These are phyloP conservation scores for Rhizopogon vulgaris DNA, from an alignment of 768 basidiomycete genomes.

Conservation along the genomic window DNA sequence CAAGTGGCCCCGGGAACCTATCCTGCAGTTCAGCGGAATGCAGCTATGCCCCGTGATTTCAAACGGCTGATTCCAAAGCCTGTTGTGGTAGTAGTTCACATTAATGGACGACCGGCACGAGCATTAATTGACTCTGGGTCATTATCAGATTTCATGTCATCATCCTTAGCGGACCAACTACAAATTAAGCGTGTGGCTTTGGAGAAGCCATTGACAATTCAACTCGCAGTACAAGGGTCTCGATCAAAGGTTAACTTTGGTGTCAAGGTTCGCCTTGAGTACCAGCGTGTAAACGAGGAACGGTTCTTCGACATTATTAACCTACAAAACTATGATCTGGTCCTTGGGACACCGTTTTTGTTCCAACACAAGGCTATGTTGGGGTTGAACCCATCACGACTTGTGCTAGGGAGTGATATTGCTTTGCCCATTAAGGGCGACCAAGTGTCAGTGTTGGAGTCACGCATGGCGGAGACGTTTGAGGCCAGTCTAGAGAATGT, in stretches of 20 bases:
- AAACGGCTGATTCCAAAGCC: constrained; percentile 23
- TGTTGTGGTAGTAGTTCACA: constrained; percentile 20
- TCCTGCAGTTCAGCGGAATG: constrained; percentile 11
- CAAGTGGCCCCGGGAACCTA: neutral
- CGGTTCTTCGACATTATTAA: constrained; percentile 32
- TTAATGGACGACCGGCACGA: constrained; percentile 28
- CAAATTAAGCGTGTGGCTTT: constrained; percentile 8
- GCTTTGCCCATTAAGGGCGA: neutral
- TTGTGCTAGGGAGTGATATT: constrained; percentile 6
- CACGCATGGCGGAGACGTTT: neutral
- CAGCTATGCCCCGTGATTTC: constrained; percentile 10
- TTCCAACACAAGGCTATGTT: constrained; percentile 16
- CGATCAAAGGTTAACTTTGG: constrained; percentile 19
- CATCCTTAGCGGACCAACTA: constrained; percentile 1
- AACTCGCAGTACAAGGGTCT: constrained; percentile 26
- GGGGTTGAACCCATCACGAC: constrained; percentile 13
- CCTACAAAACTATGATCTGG: constrained; percentile 29
- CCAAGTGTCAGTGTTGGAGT: neutral
- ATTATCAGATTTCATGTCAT: constrained; percentile 36
- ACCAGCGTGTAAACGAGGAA: constrained; percentile 12
- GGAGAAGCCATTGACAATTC: constrained; percentile 19
- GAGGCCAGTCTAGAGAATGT: no score
- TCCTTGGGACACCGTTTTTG: constrained; percentile 17
- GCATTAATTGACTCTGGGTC: constrained; percentile 35
- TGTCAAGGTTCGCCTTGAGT: constrained; percentile 5